phyloP scores from a whole-genome alignment of 345 rosid genomes.

The Citrus mangshanensis region DNA sequence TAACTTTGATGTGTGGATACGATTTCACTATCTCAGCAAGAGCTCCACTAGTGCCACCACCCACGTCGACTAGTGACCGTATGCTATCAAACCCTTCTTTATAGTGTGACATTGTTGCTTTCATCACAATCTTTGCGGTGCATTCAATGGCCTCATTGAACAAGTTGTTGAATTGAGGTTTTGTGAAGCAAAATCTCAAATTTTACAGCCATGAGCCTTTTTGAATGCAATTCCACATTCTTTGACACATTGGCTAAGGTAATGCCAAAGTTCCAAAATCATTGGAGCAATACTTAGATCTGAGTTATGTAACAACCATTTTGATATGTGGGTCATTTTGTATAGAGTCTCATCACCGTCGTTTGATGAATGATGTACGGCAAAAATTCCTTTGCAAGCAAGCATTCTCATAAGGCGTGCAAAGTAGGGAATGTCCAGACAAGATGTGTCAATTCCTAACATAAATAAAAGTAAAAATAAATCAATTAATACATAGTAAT shows the following conservation, averaged over 20 bases:
- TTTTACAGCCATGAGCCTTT: slow-evolving; percentile 9
- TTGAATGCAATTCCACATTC: slow-evolving; percentile 8
- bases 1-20: slow-evolving; percentile 20
- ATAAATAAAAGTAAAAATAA: neutral
- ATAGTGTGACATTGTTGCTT: neutral
- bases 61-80: slow-evolving; percentile 19
- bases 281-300: slow-evolving; percentile 31
- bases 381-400: slow-evolving; percentile 29
- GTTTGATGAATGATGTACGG: slow-evolving; percentile 9
- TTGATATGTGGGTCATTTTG: slow-evolving; percentile 20
- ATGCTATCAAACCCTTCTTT: slow-evolving; percentile 9
- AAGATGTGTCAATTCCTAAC: neutral
- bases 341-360: slow-evolving; percentile 13
- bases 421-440: neutral
- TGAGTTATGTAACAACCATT: slow-evolving; percentile 21
- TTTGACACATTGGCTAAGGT: slow-evolving; percentile 10
- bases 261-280: slow-evolving; percentile 22
- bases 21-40: slow-evolving; percentile 16
- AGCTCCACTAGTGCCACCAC: slow-evolving; percentile 17
- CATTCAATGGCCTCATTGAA: slow-evolving; percentile 7
- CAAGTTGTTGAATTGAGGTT: neutral
- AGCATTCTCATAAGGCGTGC: slow-evolving; percentile 40
- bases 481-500: too few species aligned
- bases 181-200: slow-evolving; percentile 2
- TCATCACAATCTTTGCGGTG: neutral